Evolutionary conservation across 2,329 filamentous ascomycete genomes (phyloP), one percentile per base, ranked within the genome.

Genomic region (Didymella keratinophila): DNA sequence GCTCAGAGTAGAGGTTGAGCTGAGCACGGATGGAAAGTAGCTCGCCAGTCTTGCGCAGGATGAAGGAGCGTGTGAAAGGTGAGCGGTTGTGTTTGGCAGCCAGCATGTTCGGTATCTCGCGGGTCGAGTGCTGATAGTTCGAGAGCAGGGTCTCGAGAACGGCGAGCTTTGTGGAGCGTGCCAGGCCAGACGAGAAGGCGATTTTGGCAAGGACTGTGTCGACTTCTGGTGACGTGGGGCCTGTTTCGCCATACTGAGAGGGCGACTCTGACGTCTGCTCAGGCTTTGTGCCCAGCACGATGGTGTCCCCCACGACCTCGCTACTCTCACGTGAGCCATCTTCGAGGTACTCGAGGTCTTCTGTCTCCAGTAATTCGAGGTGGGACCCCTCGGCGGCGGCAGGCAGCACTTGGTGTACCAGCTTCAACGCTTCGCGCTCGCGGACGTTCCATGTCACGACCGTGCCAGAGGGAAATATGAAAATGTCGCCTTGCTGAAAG

Each of bases 1-100:
- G 86, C 77, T 98, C 95, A 1, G 92, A 96, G 80, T 98, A 98
- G 68, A 98, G 89, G 73, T 99, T 99, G 47, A 99, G 84, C 71
- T 97, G 93, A 0, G 94, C 94, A 45, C 95, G 89, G 50, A 98
- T 87, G 70, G 89, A 90, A 18, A 98, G 85, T 7, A 99, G 84
- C 77, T 98, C 92, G 60, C 95, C 95, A 0, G 95, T 98, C 78
- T 97, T 97, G 66, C 91, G 89, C 25, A 98, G 83, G 71, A 98
- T 94, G 76, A 96, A 94, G 52, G 85, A 84, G 51, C 93, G 84
- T 20, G 84, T 86, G 64, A 88, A 90, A 2, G 73, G 73, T 8
- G 72, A 54, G 47, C 70, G 69, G 4, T 87, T 76, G 41, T 82
- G 82, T 52, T 88, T 89, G 64, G 84, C 83, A 2, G 91, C 90